Evolutionary conservation across 2,329 filamentous ascomycete genomes (phyloP), one percentile per base, ranked within the genome.

Genomic region (Colletotrichum limetticola): DNA sequence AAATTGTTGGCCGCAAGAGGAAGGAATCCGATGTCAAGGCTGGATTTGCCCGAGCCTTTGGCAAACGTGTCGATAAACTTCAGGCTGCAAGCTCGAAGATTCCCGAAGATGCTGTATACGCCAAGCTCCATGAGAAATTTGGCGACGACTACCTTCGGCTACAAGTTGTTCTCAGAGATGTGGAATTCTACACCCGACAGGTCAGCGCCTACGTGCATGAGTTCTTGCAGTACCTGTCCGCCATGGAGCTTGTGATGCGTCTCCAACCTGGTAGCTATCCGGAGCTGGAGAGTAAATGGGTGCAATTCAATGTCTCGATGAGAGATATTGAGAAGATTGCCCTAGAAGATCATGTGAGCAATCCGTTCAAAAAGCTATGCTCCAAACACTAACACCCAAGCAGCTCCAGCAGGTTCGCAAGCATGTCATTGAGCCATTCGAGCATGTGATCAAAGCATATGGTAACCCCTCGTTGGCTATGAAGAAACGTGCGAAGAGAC

Each of bases 271-370:
- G 93, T 62, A 91, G 89, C 71, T 91, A 95, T 80, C 92, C 94
- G 0, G 95, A 98, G 81, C 86, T 97, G 53, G 95, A 98, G 83
- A 95, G 93, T 86, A 97, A 97, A 81, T 98, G 96, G 94, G 93
- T 95, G 62, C 94, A 93, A 74, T 97, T 98, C 83, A 96, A 95
- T 76, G 91, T 95, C 78, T 93, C 93, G 42, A 94, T 97, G 83
- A 91, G 94, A 75, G 95, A 98, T 78, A 91, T 98, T 75, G 92
- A 95, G 78, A 93, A 92, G 73, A 90, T 95, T 75, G 93, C 94
- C 5, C 86, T 98, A 26, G 93, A 95, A 73, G 93, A 96, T 76
- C 95, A 98, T 86, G 92, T 95, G 85, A 89, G 89, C 85, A 16
- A 46, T 16, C 11, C 63, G 8, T 37, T 14, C 26, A 19, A 35